Percentiles rank a stretch among this genome's conserved stretches.
These are phyloP conservation scores for Fusarium marasasianum DNA, from an alignment of 2,329 filamentous ascomycete species.

Conservation along the genomic window DNA sequence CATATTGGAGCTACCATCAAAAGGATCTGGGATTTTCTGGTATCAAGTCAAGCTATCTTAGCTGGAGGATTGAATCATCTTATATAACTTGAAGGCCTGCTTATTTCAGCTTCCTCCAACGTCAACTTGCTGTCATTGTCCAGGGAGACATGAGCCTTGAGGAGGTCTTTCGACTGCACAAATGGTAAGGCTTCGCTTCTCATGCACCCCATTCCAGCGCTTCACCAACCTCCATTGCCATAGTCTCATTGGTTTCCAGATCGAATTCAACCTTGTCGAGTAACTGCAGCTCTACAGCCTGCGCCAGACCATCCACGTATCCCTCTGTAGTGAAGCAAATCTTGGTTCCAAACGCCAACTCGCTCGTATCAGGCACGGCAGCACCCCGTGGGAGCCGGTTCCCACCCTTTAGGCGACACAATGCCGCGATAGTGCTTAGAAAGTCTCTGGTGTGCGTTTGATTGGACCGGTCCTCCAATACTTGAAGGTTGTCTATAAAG, in stretches of 20 bases:
- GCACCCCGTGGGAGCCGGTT: neutral
- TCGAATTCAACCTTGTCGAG: neutral
- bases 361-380: neutral
- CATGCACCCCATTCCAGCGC: neutral
- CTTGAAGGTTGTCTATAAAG: neutral
- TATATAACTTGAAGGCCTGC: too few species aligned
- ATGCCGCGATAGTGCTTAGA: neutral
- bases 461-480: neutral
- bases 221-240: neutral
- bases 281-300: neutral
- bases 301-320: neutral
- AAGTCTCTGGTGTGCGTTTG: neutral
- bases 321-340: neutral
- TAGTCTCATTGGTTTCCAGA: neutral
- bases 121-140: too few species aligned
- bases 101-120: too few species aligned
- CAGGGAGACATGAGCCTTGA: too few species aligned
- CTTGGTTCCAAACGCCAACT: neutral
- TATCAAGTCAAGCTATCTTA: too few species aligned
- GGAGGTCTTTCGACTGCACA: fast-evolving
- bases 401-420: neutral
- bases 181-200: neutral
- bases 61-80: too few species aligned
- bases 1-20: too few species aligned
- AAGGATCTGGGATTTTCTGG: too few species aligned